Conservation (phyloP, 2,329 filamentous ascomycete species). For the Epichloe gansuensis region DNA sequence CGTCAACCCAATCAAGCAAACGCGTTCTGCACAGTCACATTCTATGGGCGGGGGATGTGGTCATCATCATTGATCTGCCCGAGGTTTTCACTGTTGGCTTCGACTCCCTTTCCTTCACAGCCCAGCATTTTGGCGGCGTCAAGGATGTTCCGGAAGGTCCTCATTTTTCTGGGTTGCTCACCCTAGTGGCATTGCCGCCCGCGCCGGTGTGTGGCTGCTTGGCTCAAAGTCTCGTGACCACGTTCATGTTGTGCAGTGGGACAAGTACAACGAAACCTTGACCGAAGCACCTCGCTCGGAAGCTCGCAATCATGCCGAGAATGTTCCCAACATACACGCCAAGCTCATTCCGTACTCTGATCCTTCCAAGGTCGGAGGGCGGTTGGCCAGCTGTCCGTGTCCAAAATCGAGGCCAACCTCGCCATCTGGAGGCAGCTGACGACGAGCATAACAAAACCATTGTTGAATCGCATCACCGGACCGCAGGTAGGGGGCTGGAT, state of each 20-base stretch:
- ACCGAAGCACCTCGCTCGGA: conserved; percentile 35
- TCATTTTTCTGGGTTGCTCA: conserved; percentile 50
- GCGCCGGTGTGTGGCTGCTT: conserved; percentile 47
- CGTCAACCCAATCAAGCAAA: not conserved
- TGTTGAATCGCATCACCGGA: conserved; percentile 37
- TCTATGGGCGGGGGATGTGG: conserved; percentile 31
- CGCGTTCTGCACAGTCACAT: conserved; percentile 13
- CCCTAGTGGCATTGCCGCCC: conserved; percentile 31
- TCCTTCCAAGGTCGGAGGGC: conserved; percentile 16
- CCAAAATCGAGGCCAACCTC: conserved; percentile 13
- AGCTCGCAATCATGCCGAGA: conserved; percentile 30
- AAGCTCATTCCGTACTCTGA: conserved; percentile 34
- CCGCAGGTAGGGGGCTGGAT: conserved; percentile 32
- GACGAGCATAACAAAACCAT: conserved; percentile 29
- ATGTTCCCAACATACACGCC: conserved; percentile 25
- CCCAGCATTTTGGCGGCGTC: conserved; percentile 38
- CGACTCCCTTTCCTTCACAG: conserved; percentile 37
- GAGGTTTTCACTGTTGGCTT: conserved; percentile 39
- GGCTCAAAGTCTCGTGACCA: conserved; percentile 19
- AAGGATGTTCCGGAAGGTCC: conserved; percentile 41
- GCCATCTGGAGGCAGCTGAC: conserved; percentile 43
- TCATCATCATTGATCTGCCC: conserved; percentile 41
- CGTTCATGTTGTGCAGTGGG: conserved; percentile 41
- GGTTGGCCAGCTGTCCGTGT: conserved; percentile 10
- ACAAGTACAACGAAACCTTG: conserved; percentile 42